Evolutionary conservation across 208 protist genomes (phyloP).

Genomic region (Sergeia podlipaevii): DNA sequence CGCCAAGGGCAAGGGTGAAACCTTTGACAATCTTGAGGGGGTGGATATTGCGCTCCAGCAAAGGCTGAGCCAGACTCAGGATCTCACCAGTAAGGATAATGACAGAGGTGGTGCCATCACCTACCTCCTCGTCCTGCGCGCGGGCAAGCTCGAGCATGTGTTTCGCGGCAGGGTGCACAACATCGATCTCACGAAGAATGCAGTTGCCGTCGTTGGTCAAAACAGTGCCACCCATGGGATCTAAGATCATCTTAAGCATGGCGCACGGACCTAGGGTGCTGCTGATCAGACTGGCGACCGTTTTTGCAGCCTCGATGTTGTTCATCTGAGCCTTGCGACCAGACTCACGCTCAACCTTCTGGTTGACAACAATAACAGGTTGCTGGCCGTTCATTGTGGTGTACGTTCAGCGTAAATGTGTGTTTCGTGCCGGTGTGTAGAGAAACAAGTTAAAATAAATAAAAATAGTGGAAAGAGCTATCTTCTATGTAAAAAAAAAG

Average conservation of each 20-base stretch:
- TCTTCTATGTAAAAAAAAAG: no score
- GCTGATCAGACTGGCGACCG: constrained; percentile 98
- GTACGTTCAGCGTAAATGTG: no score
- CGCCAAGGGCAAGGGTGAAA: constrained; percentile 95
- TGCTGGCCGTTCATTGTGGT: constrained; percentile 69
- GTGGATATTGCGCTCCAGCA: constrained; percentile 98
- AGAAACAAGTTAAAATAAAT: no score
- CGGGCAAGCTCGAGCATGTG: constrained; percentile 99
- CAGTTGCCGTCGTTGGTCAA: constrained; percentile 99
- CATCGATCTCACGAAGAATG: constrained; percentile 99
- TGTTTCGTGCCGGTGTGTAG: no score
- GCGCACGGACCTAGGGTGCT: constrained; percentile 99
- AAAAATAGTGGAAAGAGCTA: no score
- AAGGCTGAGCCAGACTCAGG: constrained; percentile 94
- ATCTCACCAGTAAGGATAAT: constrained; percentile 99
- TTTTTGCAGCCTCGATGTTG: constrained; percentile 98
- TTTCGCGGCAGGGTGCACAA: constrained; percentile 99
- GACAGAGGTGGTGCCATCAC: constrained; percentile 99
- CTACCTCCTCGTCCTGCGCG: constrained; percentile 99
- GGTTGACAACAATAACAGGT: constrained; percentile 91
- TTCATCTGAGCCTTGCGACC: constrained; percentile 98
- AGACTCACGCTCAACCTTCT: constrained; percentile 96
- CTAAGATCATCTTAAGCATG: constrained; percentile 99
- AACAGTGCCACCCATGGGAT: constrained; percentile 99
- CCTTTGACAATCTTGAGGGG: constrained; percentile 98